phyloP scores from a whole-genome alignment of 2,329 filamentous ascomycete genomes.

The Intubia oerlemansii region DNA sequence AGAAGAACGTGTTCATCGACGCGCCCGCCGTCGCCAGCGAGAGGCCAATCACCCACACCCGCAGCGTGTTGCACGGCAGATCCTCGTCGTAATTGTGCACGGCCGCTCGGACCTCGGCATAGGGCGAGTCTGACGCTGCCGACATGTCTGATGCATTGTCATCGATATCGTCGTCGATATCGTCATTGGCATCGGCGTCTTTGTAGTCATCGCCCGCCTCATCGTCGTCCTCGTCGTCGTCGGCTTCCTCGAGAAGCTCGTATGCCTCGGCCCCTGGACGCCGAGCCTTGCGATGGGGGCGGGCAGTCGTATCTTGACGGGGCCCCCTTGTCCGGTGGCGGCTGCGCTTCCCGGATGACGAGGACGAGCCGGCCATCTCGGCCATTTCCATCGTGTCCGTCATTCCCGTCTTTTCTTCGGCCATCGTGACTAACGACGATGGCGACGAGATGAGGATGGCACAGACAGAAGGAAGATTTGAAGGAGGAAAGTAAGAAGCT shows the following conservation, averaged over 20 bases:
- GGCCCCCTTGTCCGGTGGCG: too few species aligned
- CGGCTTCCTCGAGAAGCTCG: constrained; percentile 6
- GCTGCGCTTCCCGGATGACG: too few species aligned
- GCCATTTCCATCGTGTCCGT: background rate
- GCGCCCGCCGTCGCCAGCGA: constrained; percentile 32
- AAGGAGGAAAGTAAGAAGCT: too few species aligned
- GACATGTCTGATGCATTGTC: too few species aligned
- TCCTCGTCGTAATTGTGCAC: constrained; percentile 44
- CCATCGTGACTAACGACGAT: constrained; percentile 7
- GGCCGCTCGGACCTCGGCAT: constrained; percentile 38
- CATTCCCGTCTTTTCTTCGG: constrained; percentile 6
- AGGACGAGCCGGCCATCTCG: too few species aligned
- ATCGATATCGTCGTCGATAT: too few species aligned
- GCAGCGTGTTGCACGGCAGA: constrained; percentile 42
- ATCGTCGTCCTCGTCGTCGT: constrained; percentile 18
- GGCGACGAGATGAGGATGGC: too few species aligned
- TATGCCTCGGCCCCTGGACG: too few species aligned
- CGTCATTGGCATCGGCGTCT: too few species aligned
- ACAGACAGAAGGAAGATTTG: too few species aligned
- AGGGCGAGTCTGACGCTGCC: constrained; percentile 38
- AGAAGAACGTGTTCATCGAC: constrained; percentile 42
- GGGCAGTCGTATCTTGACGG: too few species aligned
- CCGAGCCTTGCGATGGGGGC: too few species aligned
- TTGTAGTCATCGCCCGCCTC: constrained; percentile 14
- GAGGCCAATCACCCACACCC: constrained; percentile 42